These are phyloP conservation scores for Cladosporium sp. DNA, from an alignment of 2,329 filamentous ascomycete genomes.

Conservation along the genomic window DNA sequence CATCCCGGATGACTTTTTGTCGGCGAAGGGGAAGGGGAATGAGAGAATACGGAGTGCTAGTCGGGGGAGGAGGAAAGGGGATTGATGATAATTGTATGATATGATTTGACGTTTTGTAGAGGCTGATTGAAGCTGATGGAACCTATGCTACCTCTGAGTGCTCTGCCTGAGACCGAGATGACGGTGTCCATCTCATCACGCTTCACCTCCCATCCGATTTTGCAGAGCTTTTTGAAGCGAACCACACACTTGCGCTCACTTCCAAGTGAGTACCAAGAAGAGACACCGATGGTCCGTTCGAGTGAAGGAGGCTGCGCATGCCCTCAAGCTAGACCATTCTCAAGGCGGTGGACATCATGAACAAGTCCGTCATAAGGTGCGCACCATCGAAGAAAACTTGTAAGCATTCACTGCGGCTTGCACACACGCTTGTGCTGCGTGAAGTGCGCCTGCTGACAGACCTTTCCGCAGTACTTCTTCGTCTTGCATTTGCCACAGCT, in stretches of 20 bases:
- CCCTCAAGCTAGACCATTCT: too few relatives aligned
- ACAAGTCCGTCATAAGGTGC: neutral
- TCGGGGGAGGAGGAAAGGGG: slow-evolving; percentile 34
- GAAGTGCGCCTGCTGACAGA: slow-evolving; percentile 31
- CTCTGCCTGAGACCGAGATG: neutral
- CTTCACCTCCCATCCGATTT: neutral
- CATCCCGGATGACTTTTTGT: slow-evolving; percentile 48
- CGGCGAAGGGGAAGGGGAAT: slow-evolving; percentile 28
- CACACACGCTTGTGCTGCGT: slow-evolving; percentile 30
- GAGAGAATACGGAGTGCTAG: slow-evolving; percentile 29
- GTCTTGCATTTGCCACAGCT: slow-evolving; percentile 25
- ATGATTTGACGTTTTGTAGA: slow-evolving; percentile 8
- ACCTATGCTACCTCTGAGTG: neutral
- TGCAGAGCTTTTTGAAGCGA: neutral
- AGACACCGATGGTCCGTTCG: too few relatives aligned
- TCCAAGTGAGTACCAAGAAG: neutral
- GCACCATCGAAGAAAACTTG: neutral
- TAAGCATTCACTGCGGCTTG: neutral
- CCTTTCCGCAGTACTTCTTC: slow-evolving; percentile 27
- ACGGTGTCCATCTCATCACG: neutral
- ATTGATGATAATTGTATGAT: slow-evolving; percentile 23
- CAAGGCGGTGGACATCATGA: too few relatives aligned
- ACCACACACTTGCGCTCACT: neutral
- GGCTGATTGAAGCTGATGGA: neutral
- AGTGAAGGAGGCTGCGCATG: too few relatives aligned